Percentiles rank a stretch among this genome's conserved stretches.
These are phyloP conservation scores for Hanseniaspora nectarophila DNA, from an alignment of 805 yeast genomes.

Conservation along the genomic window DNA sequence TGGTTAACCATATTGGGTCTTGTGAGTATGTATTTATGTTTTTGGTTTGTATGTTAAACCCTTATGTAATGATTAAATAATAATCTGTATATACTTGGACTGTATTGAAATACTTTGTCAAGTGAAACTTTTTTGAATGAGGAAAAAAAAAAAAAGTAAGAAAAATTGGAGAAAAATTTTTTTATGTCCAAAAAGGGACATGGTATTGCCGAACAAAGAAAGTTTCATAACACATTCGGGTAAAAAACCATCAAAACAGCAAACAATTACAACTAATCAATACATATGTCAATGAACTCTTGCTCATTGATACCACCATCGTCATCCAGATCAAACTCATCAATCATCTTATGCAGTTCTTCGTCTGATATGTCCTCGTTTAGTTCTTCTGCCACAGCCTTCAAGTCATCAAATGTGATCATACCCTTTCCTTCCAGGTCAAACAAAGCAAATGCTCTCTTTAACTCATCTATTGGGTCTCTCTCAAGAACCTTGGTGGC, in stretches of 20 bases:
- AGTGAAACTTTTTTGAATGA: neutral
- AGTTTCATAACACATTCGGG: no score
- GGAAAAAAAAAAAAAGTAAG: neutral
- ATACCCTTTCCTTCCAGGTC: constrained; percentile 83
- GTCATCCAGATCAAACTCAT: constrained; percentile 89
- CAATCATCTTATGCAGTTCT: constrained; percentile 91
- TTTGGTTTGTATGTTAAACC: no score
- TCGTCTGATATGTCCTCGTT: constrained; percentile 89
- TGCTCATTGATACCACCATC: constrained; percentile 91
- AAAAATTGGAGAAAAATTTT: no score
- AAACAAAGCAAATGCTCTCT: constrained; percentile 76
- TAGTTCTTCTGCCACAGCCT: constrained; percentile 81
- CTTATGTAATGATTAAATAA: no score
- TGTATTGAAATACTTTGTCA: no score
- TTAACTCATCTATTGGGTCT: constrained; percentile 87
- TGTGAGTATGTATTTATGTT: neutral
- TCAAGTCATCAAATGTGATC: constrained; percentile 65
- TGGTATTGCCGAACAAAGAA: no score
- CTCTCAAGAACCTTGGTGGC: constrained; percentile 73
- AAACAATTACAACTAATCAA: constrained; percentile 33
- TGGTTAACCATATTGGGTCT: neutral
- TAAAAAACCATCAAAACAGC: no score
- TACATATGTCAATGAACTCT: constrained; percentile 80
- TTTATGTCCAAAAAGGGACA: no score
- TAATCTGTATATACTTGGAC: no score